Evolutionary conservation across 306 rosid species (phyloP), one percentile per base, ranked within the genome.

Genomic region (Luffa acutangula): DNA sequence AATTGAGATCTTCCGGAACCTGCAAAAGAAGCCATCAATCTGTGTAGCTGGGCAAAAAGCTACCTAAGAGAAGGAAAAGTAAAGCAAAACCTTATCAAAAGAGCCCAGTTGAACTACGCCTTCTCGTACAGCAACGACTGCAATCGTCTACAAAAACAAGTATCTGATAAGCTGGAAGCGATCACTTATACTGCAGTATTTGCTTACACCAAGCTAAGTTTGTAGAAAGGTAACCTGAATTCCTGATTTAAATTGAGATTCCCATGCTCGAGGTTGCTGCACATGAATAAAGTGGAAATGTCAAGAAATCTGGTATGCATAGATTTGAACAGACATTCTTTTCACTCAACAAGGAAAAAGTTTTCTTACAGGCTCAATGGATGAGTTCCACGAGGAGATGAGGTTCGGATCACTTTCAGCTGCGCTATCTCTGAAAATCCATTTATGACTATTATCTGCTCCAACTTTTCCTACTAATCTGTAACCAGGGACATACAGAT

Each of bases 241-340:
- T 54, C 98, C 98, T 59, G 97, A 88, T 79, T 82, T 86, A 88
- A 92, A 92, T 79, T 94, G 97, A 87, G 81, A 82, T 49, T 87
- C 92, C 98, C 97, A 94, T 20, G 96, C 97, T 59, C 86, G 87
- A 77, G 98, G 98, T 84, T 90, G 92, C 98, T 94, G 85, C 56
- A 34, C 41, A 37, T 60, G 62, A 79, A 41, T 33, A 81, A 41
- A 78, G 21, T 54, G 62, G 52, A 64, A 37, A 3, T 63, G 25
- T 52, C 36, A 59, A 78, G 58, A 62, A 78, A 51, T 31, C 41
- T 34, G 49, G 12, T 56, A 43, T 6, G 9, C 71, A 1, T 59
- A 43, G 60, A 41, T 43, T 60, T 78, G 9, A 62, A 33, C 36
- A 17, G 62, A 48, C 49, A 56, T 53, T 54, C 8, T 31, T 49